Evolutionary conservation across 1,284 basidiomycete species (phyloP), one percentile per base, ranked within the genome.

Genomic region (Ustilago sp.): DNA sequence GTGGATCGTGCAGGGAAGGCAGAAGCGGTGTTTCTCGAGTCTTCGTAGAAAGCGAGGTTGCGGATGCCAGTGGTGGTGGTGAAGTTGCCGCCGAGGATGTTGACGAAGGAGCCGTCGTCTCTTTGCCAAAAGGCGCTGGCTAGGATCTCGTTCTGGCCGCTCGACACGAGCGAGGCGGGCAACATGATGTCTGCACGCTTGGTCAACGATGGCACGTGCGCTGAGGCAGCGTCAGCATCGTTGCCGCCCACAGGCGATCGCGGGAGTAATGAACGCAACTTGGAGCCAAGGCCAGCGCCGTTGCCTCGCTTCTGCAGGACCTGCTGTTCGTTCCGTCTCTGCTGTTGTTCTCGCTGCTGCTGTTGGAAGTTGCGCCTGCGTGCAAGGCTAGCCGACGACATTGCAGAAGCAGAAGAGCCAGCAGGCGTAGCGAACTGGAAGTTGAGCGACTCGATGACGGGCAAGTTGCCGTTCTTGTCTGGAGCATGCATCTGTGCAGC

Each of bases 41-140:
- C 87, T 83, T 94, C 89, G 85, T 96, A 97, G 54, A 95, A 88
- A 0, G 91, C 94, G 38, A 98, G 85, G 56, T 90, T 92, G 72
- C 88, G 88, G 32, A 86, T 80, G 8, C 89, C 84, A 35, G 80
- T 58, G 3, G 88, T 81, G 80, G 92, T 92, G 4, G 91, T 90
- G 85, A 97, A 98, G 87, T 96, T 95, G 55, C 95, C 95, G 43
- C 94, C 95, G 57, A 98, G 88, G 74, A 98, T 90, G 43, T 90
- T 91, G 52, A 94, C 87, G 50, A 76, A 82, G 11, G 56, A 68
- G 55, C 74, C 79, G 38, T 81, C 75, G 45, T 88, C 89, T 82
- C 97, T 97, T 17, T 90, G 92, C 93, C 93, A 98, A 88, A 95
- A 98, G 2, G 90, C 90, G 39, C 94, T 95, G 0, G 93, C 90